phyloP scores from a whole-genome alignment of 1,139 yeast species.

The Torulaspora pretoriensis region DNA sequence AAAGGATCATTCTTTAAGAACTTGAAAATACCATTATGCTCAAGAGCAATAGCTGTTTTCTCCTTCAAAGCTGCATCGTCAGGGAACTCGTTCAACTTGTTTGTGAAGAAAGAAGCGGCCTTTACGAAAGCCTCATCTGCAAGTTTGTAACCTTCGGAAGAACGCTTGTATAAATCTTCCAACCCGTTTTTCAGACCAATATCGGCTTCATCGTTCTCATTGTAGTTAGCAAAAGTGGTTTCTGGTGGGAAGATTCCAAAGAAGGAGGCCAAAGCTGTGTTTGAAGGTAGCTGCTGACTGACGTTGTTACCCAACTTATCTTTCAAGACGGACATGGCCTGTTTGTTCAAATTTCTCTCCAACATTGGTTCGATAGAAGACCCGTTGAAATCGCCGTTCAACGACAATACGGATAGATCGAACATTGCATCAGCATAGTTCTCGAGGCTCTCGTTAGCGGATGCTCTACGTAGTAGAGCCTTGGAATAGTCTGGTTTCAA shows the following conservation, averaged over 20 bases:
- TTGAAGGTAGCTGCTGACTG: slow-evolving; percentile 65
- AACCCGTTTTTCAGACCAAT: slow-evolving; percentile 66
- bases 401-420: slow-evolving; percentile 82
- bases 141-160: slow-evolving; percentile 65
- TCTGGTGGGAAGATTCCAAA: slow-evolving; percentile 55
- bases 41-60: slow-evolving; percentile 69
- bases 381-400: slow-evolving; percentile 74
- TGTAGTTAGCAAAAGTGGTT: slow-evolving; percentile 32
- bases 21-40: slow-evolving; percentile 75
- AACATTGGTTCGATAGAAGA: slow-evolving; percentile 73
- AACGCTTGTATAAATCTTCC: slow-evolving; percentile 56
- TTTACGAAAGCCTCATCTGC: slow-evolving; percentile 68
- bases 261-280: slow-evolving; percentile 80
- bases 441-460: slow-evolving; percentile 80
- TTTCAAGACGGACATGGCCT: slow-evolving; percentile 63
- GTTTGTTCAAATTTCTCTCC: slow-evolving; percentile 81
- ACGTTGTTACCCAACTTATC: slow-evolving; percentile 51
- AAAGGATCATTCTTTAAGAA: slow-evolving; percentile 75
- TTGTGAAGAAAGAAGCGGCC: slow-evolving; percentile 57
- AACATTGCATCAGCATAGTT: slow-evolving; percentile 80
- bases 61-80: slow-evolving; percentile 37
- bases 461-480: slow-evolving; percentile 76
- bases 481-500: slow-evolving; percentile 87
- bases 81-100: slow-evolving; percentile 33
- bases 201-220: slow-evolving; percentile 54